Evolutionary conservation across 2,329 filamentous ascomycete genomes (phyloP).

Genomic region (Cytospora piceae): DNA sequence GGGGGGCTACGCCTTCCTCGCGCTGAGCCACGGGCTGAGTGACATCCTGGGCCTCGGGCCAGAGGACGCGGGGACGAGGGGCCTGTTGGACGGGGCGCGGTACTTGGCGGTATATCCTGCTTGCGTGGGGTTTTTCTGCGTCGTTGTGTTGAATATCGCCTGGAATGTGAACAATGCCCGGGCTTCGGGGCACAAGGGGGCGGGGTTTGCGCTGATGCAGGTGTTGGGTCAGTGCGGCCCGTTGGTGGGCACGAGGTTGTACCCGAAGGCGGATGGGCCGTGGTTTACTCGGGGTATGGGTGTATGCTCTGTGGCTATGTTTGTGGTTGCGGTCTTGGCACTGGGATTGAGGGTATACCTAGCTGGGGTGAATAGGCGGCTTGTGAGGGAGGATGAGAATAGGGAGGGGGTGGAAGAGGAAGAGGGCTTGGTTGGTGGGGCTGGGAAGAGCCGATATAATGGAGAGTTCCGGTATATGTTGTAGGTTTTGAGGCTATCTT

Average conservation of each 20-base stretch:
- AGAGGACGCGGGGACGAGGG: conserved; percentile 34
- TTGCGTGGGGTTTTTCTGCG: conserved; percentile 78
- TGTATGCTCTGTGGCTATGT: conserved; percentile 66
- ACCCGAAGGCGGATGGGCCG: conserved; percentile 62
- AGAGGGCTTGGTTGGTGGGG: conserved; percentile 44
- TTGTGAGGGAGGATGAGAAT: conserved; percentile 42
- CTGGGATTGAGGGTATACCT: conserved; percentile 58
- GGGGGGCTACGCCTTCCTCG: conserved; percentile 61
- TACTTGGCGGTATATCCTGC: conserved; percentile 82
- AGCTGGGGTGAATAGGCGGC: conserved; percentile 51
- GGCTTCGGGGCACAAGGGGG: conserved; percentile 69
- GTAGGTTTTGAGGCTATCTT: conserved; percentile 32
- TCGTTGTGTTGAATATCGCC: conserved; percentile 81
- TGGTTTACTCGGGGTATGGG: conserved; percentile 67
- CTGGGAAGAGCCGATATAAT: conserved; percentile 32
- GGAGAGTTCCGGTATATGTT: conserved; percentile 53
- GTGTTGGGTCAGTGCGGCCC: conserved; percentile 81
- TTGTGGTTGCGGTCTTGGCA: conserved; percentile 61
- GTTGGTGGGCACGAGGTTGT: conserved; percentile 68
- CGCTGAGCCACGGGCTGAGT: conserved; percentile 60
- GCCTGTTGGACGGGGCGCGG: conserved; percentile 47
- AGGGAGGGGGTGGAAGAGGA: conserved; percentile 41
- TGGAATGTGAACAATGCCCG: conserved; percentile 83
- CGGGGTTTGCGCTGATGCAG: conserved; percentile 80
- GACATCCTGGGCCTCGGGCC: conserved; percentile 48